phyloP scores from a whole-genome alignment of 768 basidiomycete species.

The Tylopilus felleus region DNA sequence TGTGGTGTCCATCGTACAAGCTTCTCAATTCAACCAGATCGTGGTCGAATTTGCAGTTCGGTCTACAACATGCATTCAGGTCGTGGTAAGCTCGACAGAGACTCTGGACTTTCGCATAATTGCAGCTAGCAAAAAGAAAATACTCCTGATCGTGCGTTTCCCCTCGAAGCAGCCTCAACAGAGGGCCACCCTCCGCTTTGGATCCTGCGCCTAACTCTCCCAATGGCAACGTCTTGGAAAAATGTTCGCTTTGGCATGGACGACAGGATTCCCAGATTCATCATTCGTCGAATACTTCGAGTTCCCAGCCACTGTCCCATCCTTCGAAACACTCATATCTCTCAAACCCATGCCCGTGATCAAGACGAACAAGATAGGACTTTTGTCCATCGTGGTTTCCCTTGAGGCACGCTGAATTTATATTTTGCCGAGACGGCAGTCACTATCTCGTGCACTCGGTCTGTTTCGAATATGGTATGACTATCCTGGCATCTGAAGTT shows the following conservation, averaged over 20 bases:
- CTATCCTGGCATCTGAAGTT: conserved; percentile 21
- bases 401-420: not conserved
- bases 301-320: conserved; percentile 11
- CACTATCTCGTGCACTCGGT: conserved; percentile 14
- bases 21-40: conserved; percentile 16
- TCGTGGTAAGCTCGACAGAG: conserved; percentile 14
- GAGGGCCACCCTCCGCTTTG: conserved; percentile 5
- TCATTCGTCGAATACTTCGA: too few relatives aligned
- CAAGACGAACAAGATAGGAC: conserved; percentile 9
- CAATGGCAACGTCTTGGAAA: conserved; percentile 8
- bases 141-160: not conserved
- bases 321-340: conserved; percentile 11
- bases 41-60: conserved; percentile 17
- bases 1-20: conserved; percentile 9
- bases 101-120: conserved; percentile 14
- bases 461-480: conserved; percentile 19
- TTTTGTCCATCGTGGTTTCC: conserved; percentile 2
- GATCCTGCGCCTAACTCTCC: conserved; percentile 6
- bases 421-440: not conserved
- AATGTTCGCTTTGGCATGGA: conserved; percentile 1
- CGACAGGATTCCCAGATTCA: not conserved
- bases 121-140: conserved; percentile 1
- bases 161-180: not conserved
- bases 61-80: conserved; percentile 3
- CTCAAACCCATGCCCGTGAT: conserved; percentile 15